Conservation (phyloP, 345 rosid species). For the Eucalyptus cloeziana region DNA sequence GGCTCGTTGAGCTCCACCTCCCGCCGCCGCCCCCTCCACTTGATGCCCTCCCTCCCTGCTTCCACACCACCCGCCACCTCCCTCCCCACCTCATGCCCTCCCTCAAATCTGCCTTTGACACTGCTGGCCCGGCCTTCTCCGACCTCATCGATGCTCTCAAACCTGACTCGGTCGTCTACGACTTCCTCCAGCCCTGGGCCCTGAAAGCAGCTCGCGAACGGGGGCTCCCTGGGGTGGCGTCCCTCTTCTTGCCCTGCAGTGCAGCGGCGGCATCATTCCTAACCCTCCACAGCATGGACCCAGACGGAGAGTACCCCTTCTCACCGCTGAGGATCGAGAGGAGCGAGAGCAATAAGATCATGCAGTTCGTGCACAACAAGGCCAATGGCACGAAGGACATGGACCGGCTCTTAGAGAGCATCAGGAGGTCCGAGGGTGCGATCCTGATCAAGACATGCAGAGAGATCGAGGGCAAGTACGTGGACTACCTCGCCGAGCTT, state of each 20-base stretch:
- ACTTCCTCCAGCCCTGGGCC: slow-evolving; percentile 22
- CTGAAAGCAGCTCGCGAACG: background rate
- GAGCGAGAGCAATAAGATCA: background rate
- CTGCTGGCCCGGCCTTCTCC: background rate
- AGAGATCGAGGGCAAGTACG: slow-evolving; percentile 11
- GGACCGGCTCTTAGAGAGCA: background rate
- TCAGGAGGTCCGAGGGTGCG: background rate
- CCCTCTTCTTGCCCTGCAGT: background rate
- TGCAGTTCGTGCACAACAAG: background rate
- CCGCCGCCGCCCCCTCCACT: background rate
- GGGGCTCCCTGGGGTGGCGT: background rate
- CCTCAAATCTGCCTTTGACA: slow-evolving; percentile 9
- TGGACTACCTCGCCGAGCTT: slow-evolving; percentile 3
- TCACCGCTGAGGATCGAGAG: background rate
- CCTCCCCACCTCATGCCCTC: slow-evolving; percentile 18
- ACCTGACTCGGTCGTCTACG: slow-evolving; percentile 14
- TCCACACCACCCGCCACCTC: slow-evolving; percentile 17
- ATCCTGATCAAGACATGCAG: slow-evolving; percentile 7
- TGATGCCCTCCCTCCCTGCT: slow-evolving; percentile 3
- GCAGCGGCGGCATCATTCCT: background rate
- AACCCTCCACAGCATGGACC: background rate
- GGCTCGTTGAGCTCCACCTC: slow-evolving; percentile 15
- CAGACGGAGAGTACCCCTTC: background rate
- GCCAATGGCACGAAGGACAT: background rate
- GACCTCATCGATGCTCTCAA: background rate